phyloP scores from a whole-genome alignment of 257 asterid genomes.

The Hygrophila difformis region DNA sequence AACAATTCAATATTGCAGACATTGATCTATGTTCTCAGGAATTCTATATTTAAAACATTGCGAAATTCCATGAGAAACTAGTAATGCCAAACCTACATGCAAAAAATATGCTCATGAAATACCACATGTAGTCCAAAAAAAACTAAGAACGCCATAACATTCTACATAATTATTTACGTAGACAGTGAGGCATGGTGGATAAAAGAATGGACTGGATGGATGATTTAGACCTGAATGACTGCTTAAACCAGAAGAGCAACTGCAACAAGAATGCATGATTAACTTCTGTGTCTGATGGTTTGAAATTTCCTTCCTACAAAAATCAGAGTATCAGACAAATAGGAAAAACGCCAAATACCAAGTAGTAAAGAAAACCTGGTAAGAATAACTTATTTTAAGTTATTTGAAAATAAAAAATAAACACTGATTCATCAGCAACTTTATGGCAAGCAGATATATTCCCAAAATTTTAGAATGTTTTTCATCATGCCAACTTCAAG shows the following conservation, averaged over 20 bases:
- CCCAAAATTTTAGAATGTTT: not conserved
- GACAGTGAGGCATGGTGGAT: conserved; percentile 9
- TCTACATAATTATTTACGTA: conserved; percentile 6
- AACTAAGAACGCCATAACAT: conserved; percentile 2
- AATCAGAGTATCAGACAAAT: conserved; percentile 18
- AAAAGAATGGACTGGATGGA: too few relatives aligned
- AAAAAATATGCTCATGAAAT: too few relatives aligned
- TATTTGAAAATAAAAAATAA: too few relatives aligned
- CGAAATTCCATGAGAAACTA: too few relatives aligned
- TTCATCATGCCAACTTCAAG: not conserved
- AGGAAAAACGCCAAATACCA: conserved; percentile 17
- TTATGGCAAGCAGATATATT: not conserved
- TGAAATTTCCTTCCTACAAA: conserved; percentile 69
- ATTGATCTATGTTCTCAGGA: too few relatives aligned
- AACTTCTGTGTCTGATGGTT: conserved; percentile 67
- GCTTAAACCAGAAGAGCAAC: conserved; percentile 97
- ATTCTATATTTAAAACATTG: too few relatives aligned
- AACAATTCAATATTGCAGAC: too few relatives aligned
- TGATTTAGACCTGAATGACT: conserved; percentile 68
- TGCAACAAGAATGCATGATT: conserved; percentile 86
- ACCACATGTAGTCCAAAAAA: conserved; percentile 11
- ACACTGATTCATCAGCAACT: conserved; percentile 10
- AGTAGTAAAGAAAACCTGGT: not conserved
- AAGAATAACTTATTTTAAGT: too few relatives aligned
- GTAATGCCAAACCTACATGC: too few relatives aligned